These are phyloP conservation scores for Leccinum idahoense DNA, from an alignment of 1,284 basidiomycete species.

Conservation along the genomic window DNA sequence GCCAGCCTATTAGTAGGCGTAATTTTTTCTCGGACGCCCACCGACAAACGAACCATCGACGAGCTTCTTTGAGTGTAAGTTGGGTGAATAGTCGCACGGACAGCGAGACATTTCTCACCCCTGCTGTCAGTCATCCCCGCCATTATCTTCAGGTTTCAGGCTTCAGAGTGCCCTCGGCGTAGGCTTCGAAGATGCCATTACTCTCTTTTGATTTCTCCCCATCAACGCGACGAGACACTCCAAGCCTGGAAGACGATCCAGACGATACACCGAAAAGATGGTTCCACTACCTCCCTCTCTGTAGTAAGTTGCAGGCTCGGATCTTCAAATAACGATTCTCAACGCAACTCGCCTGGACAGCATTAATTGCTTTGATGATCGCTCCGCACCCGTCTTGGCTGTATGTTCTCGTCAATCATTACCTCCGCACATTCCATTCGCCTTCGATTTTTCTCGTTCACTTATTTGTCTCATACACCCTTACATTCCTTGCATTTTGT, in stretches of 20 bases:
- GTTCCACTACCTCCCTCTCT: conserved; percentile 56
- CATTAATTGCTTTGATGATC: conserved; percentile 53
- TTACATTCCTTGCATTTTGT: conserved; percentile 62
- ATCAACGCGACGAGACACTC: conserved; percentile 9
- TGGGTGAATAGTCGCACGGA: not conserved
- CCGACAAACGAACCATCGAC: not conserved
- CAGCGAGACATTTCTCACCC: conserved; percentile 5
- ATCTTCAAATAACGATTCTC: conserved; percentile 3
- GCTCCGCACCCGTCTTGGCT: conserved; percentile 70
- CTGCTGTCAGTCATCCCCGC: not conserved
- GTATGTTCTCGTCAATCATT: conserved; percentile 59
- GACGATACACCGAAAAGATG: conserved; percentile 40
- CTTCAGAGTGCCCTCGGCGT: not conserved
- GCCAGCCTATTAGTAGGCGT: not conserved
- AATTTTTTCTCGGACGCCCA: not conserved
- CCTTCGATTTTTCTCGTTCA: conserved; percentile 48
- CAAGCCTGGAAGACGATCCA: conserved; percentile 22
- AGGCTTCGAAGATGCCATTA: conserved; percentile 19
- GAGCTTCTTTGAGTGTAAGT: not conserved
- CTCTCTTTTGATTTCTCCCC: conserved; percentile 26
- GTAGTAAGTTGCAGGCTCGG: conserved; percentile 33
- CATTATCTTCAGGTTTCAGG: conserved; percentile 2
- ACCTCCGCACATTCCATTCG: conserved; percentile 50
- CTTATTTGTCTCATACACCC: conserved; percentile 50
- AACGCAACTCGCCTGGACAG: conserved; percentile 32